These are phyloP conservation scores for Fusarium falciforme DNA, from an alignment of 2,329 filamentous ascomycete genomes.

Conservation along the genomic window DNA sequence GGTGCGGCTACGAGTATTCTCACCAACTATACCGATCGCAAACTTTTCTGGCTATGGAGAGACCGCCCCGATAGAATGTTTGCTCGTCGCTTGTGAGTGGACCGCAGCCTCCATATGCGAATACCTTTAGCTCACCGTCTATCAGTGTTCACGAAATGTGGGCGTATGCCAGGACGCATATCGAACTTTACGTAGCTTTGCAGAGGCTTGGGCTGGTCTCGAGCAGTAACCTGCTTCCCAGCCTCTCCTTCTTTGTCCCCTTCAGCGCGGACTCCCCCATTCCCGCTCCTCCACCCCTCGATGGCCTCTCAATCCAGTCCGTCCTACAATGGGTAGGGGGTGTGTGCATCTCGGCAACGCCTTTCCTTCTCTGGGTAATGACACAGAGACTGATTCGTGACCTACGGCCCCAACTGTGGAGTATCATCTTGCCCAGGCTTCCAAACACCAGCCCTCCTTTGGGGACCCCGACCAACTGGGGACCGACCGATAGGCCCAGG, in stretches of 20 bases:
- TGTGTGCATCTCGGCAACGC: constrained; percentile 56
- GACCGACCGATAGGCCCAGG: constrained; percentile 16
- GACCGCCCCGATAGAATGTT: constrained; percentile 36
- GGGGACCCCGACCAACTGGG: constrained; percentile 34
- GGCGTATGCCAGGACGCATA: constrained; percentile 60
- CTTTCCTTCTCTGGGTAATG: constrained; percentile 60
- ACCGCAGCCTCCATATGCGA: not conserved
- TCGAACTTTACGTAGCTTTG: constrained; percentile 64
- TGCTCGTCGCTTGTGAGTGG: constrained; percentile 45
- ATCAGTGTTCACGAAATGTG: constrained; percentile 48
- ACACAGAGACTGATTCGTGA: constrained; percentile 53
- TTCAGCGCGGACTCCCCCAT: constrained; percentile 65
- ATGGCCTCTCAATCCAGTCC: constrained; percentile 52
- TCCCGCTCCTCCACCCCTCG: constrained; percentile 55
- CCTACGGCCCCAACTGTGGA: constrained; percentile 52
- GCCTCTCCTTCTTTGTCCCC: constrained; percentile 63
- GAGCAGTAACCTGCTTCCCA: constrained; percentile 55
- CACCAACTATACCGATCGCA: constrained; percentile 44
- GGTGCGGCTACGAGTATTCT: constrained; percentile 48
- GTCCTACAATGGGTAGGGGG: constrained; percentile 58
- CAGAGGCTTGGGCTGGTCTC: constrained; percentile 63
- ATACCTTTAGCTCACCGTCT: constrained; percentile 17
- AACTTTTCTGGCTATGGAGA: constrained; percentile 41
- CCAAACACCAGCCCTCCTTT: constrained; percentile 52
- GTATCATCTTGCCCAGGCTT: constrained; percentile 52